Base-by-base conservation (phyloP, 2,329 filamentous ascomycete genomes). In the Fusarium sp. region DNA sequence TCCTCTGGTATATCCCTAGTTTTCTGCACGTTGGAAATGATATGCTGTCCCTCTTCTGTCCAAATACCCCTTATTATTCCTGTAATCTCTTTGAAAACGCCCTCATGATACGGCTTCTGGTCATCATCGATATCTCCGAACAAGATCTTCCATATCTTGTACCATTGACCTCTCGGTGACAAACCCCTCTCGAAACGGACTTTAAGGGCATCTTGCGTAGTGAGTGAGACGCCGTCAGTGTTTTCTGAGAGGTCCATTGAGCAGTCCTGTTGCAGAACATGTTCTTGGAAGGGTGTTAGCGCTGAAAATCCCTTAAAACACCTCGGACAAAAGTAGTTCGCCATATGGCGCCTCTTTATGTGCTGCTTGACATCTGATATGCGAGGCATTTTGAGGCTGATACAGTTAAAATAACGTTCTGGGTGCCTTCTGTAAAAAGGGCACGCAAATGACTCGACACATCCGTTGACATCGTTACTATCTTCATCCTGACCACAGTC, bases 361-460 rank as follows among this genome's bases (percentile, higher is more conserved):
- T 55, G 51, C 17, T 55, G 51, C 23, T 55, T 55, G 32, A 55
- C 51, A 14, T 30, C 44, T 23, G 51, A 23, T 40, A 55, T 55
- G 19, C 30, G 23, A n/a, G 33, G 32, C 51, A 55, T 22, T 23
- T 37, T 48, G 4, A 55, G 15, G 33, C 33, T 47, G 10, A 55
- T 55, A 39, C 51, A 55, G 6, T 48, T 43, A 17, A 55, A 35
- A 15, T 47, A 48, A 11, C 43, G 43, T 35, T 47, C 22, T 15
- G 51, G 51, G 23, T 55, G 41, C 5, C 33, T 48, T 48, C 51
- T 55, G 19, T 48, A 55, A 25, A 55, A 55, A 3, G 51, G 51
- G 15, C 51, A 55, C 10, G 33, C 51, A 40, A 55, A 55, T 7
- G 23, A 47, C 43, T 55, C 51, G 15, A 25, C 46, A 49, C 20